Evolutionary conservation across 2,329 filamentous ascomycete species (phyloP).

Genomic region (Truncatella angustata): DNA sequence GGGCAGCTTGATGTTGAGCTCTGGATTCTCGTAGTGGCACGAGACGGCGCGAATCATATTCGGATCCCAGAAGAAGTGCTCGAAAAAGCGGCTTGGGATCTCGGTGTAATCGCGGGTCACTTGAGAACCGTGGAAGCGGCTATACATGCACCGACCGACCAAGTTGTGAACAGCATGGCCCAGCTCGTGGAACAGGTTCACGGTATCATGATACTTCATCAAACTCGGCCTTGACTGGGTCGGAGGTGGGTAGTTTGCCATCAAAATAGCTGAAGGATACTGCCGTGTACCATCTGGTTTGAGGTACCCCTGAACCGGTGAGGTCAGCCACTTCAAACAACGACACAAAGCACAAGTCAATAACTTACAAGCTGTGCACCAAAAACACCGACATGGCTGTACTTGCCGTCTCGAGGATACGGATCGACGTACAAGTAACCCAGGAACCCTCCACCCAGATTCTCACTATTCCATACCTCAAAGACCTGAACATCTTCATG

Average conservation of each 20-base stretch:
- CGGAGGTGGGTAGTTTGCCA: slow-evolving; percentile 2
- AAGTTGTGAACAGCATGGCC: neutral
- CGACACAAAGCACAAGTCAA: neutral
- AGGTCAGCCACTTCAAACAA: neutral
- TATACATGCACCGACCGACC: neutral
- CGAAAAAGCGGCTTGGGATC: neutral
- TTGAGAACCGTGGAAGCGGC: neutral
- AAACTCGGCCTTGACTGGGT: neutral
- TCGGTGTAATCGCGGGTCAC: neutral
- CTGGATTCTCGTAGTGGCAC: neutral
- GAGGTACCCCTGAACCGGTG: neutral
- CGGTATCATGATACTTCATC: neutral
- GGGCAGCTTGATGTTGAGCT: neutral
- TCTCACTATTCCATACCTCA: neutral
- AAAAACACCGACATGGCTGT: neutral
- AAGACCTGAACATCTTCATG: neutral
- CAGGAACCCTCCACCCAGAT: neutral
- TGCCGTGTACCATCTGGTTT: neutral
- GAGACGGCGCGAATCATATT: slow-evolving; percentile 6
- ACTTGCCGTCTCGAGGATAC: slow-evolving; percentile 3
- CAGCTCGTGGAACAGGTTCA: slow-evolving; percentile 1
- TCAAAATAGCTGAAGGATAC: neutral
- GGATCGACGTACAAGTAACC: slow-evolving; percentile 6
- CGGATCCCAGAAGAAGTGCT: neutral
- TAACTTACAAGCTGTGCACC: neutral